Evolutionary conservation across 495 filamentous ascomycete species (phyloP).

Genomic region (Penicillium angulare): DNA sequence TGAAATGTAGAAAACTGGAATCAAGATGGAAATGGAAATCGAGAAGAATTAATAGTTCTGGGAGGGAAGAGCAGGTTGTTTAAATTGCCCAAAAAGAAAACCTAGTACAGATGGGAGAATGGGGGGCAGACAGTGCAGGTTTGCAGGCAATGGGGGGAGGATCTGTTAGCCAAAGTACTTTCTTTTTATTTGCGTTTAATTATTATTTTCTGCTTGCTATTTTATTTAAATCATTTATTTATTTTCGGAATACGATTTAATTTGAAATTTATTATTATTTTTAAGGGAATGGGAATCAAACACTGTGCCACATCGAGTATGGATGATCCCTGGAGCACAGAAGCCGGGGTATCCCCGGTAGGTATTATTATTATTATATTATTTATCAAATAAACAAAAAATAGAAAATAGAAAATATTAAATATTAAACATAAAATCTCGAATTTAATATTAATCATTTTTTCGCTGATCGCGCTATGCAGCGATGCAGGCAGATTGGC

Average conservation of each 20-base stretch:
- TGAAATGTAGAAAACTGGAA: too few relatives aligned
- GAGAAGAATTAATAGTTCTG: not conserved
- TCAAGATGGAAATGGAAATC: too few relatives aligned
- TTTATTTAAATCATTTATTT: not conserved
- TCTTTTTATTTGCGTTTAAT: not conserved
- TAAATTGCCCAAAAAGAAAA: constrained; percentile 5
- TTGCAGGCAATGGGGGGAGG: not conserved
- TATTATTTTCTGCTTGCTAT: not conserved
- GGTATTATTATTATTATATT: not conserved
- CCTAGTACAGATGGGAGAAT: not conserved
- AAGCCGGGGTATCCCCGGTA: constrained; percentile 23
- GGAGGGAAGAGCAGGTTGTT: constrained; percentile 11
- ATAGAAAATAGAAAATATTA: constrained; percentile 10
- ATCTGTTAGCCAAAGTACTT: constrained; percentile 2
- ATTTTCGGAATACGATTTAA: not conserved
- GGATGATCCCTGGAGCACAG: constrained; percentile 39
- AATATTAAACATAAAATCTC: constrained; percentile 19
- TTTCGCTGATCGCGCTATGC: constrained; percentile 1
- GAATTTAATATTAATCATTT: constrained; percentile 3
- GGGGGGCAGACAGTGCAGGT: constrained; percentile 11
- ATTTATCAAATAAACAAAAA: constrained; percentile 14
- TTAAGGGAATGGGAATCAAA: not conserved
- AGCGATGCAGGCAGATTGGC: not conserved
- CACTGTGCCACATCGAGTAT: constrained; percentile 21
- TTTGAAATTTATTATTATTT: not conserved